Conservation (phyloP, 2,329 filamentous ascomycete species). For the Neonectria hederae region DNA sequence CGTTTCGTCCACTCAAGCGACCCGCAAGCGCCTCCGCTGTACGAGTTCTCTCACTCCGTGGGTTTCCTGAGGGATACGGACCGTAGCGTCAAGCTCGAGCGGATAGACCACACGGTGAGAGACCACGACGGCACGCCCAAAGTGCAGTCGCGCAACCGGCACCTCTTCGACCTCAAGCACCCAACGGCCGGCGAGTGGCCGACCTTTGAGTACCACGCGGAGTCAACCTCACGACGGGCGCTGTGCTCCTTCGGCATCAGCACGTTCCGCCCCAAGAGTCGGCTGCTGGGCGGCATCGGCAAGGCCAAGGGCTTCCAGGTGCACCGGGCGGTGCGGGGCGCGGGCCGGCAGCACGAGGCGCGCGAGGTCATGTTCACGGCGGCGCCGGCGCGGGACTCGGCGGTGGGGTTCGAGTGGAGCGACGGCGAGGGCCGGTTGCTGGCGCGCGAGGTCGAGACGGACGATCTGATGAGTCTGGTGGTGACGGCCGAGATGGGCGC, state of each 20-base stretch:
- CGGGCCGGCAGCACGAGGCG: slow-evolving; percentile 36
- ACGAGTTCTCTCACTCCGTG: slow-evolving; percentile 50
- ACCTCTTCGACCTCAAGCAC: slow-evolving; percentile 49
- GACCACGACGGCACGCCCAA: slow-evolving; percentile 36
- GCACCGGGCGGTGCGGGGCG: slow-evolving; percentile 41
- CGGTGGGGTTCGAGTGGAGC: slow-evolving; percentile 47
- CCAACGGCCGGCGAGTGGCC: slow-evolving; percentile 41
- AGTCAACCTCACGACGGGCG: slow-evolving; percentile 43
- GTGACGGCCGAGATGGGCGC: slow-evolving; percentile 45
- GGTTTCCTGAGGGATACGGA: slow-evolving; percentile 46
- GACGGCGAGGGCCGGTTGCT: slow-evolving; percentile 41
- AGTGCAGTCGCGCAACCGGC: slow-evolving; percentile 42
- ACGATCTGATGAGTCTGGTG: slow-evolving; percentile 43
- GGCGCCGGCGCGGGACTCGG: slow-evolving; percentile 34
- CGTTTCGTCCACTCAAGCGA: slow-evolving; percentile 48
- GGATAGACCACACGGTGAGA: slow-evolving; percentile 44
- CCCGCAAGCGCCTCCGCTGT: slow-evolving; percentile 43
- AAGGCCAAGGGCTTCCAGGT: slow-evolving; percentile 36
- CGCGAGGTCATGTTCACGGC: slow-evolving; percentile 44
- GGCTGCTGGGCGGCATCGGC: slow-evolving; percentile 31
- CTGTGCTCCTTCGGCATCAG: slow-evolving; percentile 44
- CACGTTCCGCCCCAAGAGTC: slow-evolving; percentile 35
- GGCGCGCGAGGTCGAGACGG: slow-evolving; percentile 45
- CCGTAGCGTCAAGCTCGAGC: slow-evolving; percentile 44
- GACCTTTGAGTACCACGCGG: slow-evolving; percentile 47